Conservation (phyloP, 345 rosid genomes). For the Sonneratia alba region DNA sequence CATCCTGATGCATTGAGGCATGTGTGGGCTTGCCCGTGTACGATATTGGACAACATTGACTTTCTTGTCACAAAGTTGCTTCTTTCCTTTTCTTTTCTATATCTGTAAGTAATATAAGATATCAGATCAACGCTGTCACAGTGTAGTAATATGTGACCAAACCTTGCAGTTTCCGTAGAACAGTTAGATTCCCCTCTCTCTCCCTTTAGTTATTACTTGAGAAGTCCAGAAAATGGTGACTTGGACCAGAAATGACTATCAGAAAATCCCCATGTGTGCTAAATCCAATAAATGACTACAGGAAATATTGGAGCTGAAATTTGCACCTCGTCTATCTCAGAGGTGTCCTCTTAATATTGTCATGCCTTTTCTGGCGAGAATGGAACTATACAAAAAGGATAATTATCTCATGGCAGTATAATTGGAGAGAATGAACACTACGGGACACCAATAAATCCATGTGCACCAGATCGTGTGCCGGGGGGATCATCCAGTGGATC, state of each 20-base stretch:
- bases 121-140: background rate
- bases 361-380: background rate
- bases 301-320: background rate
- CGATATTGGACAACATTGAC: background rate
- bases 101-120: background rate
- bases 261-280: no score
- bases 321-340: background rate
- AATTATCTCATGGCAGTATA: slow-evolving; percentile 33
- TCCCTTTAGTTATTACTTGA: no score
- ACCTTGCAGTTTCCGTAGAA: no score
- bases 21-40: background rate
- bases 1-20: background rate
- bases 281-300: background rate
- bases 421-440: slow-evolving; percentile 78
- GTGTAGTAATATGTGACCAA: no score
- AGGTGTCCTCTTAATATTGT: background rate
- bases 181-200: no score
- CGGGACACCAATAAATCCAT: slow-evolving; percentile 82
- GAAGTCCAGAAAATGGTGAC: no score
- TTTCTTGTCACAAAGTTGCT: background rate
- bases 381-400: background rate
- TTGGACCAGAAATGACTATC: no score
- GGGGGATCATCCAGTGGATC: slow-evolving; percentile 99
- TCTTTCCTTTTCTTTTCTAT: background rate
- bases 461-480: slow-evolving; percentile 64